Evolutionary conservation across 768 basidiomycete species (phyloP), one percentile per base, ranked within the genome.

Genomic region (Mycena metata): DNA sequence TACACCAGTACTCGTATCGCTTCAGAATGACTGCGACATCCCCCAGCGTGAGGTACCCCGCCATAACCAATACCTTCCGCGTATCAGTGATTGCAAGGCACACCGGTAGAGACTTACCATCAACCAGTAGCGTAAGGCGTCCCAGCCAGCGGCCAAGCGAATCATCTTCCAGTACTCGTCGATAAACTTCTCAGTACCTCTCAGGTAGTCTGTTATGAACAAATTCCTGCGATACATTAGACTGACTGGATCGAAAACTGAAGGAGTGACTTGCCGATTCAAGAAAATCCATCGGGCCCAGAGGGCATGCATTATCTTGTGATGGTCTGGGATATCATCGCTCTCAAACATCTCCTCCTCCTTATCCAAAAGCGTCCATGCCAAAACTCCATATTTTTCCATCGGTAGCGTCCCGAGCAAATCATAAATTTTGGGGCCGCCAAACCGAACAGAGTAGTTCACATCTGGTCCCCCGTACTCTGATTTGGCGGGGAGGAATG

Each of bases 291-390:
- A 94, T 58, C 93, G 76, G 15, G 82, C 87, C 93, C 93, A 94
- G 15, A 94, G 78, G 7, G 92, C 91, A 62, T 89, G 87, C 82
- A 95, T 91, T 9, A 93, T 89, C 76, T 94, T 95, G 65, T 91
- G 88, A 69, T 93, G 91, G 64, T 93, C 92, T 45, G 82, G 82
- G 13, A 93, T 81, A 72, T 93, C 89, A 67, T 92, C 90, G 50
- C 85, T 79, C 68, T 93, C 90, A 64, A 88, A 93, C 0, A 94
- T 82, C 69, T 94, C 92, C 55, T 93, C 93, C 73, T 94, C 92
- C 45, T 87, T 80, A 66, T 93, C 92, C 10, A 91, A 56, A 10
- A 95, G 82, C 43, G 85, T 81, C 93, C 93, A 94, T 3, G 85
- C 84, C 47, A 91, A 82, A 2, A 91, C 78, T 4, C 93, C 93